Conservation (phyloP, 2,329 filamentous ascomycete species). For the Thielaviopsis musarum region DNA sequence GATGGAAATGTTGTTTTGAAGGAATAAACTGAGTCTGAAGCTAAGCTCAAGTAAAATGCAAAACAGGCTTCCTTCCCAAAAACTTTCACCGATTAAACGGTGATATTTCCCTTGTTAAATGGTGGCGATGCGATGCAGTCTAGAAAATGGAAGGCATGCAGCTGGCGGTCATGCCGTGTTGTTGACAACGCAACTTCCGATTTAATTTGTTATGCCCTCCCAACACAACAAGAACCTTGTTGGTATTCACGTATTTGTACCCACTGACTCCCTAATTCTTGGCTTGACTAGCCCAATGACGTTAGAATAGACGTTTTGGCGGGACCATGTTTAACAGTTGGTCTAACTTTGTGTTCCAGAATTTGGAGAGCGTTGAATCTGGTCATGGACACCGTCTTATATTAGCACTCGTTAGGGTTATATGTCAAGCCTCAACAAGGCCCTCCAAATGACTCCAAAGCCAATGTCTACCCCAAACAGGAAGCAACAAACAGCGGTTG, state of each 20-base stretch:
- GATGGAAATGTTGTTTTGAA: not conserved
- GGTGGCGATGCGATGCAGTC: too few relatives aligned
- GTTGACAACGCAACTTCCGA: not conserved
- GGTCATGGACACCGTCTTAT: not conserved
- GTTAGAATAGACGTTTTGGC: too few relatives aligned
- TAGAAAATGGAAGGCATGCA: too few relatives aligned
- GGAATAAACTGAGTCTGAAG: too few relatives aligned
- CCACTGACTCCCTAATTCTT: not conserved
- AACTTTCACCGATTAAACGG: too few relatives aligned
- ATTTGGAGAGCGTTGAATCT: not conserved
- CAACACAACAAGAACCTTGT: not conserved
- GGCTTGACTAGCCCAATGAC: too few relatives aligned
- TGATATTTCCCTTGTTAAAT: too few relatives aligned
- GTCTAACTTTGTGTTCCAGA: not conserved
- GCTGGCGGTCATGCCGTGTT: not conserved
- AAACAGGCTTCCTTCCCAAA: too few relatives aligned
- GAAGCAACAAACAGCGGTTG: not conserved
- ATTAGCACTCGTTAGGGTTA: not conserved
- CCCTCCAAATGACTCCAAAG: not conserved
- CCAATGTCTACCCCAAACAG: not conserved
- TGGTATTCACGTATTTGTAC: not conserved
- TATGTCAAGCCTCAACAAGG: not conserved
- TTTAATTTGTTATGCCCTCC: too few relatives aligned
- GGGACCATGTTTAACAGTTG: not conserved
- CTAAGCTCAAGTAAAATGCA: too few relatives aligned